Base-by-base conservation (phyloP, 495 filamentous ascomycete genomes). In the Chaetomidium leptoderma region DNA sequence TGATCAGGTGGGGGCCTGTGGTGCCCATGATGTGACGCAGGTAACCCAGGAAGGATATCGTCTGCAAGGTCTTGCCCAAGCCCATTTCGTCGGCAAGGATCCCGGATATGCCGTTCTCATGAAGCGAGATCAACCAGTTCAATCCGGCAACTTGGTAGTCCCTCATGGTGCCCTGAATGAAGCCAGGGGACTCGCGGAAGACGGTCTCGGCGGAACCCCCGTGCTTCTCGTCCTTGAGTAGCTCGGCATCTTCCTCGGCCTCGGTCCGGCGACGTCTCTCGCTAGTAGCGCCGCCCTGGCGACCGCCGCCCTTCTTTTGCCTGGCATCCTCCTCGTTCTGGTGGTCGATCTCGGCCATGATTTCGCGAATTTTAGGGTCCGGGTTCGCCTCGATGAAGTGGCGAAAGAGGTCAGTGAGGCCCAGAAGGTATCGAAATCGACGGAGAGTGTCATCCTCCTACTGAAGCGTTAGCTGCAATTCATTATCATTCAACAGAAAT, bases 311-410 rank as follows among this genome's bases (percentile, higher is more conserved):
- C 65, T 89, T 90, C 70, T 86, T 89, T 11, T 78, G 76, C 64
- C 81, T 88, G 19, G 74, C 77, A 39, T 85, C 83, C 61, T 95
- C 89, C 17, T 83, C 87, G 70, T 97, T 91, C 69, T 96, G 90
- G 24, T 86, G 84, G 69, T 97, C 92, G 64, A 97, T 97, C 70
- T 97, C 89, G 10, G 81, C 81, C 79, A 97, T 91, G 53, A 97
- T 88, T 42, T 92, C 87, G 63, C 92, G 87, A 67, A 97, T 90
- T 36, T 85, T 85, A 0, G 92, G 92, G 62, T 97, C 89, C 2
- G 91, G 93, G 67, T 95, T 99, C 19, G 91, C 87, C 66, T 97
- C 91, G 75, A 99, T 99, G 72, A 99, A 99, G 73, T 99, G 95
- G 59, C 95, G 89, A 78, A 99, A 99, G 21, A 99, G 82, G 67